Conservation (phyloP, 2,329 filamentous ascomycete species). For the Aspergillus unguis region DNA sequence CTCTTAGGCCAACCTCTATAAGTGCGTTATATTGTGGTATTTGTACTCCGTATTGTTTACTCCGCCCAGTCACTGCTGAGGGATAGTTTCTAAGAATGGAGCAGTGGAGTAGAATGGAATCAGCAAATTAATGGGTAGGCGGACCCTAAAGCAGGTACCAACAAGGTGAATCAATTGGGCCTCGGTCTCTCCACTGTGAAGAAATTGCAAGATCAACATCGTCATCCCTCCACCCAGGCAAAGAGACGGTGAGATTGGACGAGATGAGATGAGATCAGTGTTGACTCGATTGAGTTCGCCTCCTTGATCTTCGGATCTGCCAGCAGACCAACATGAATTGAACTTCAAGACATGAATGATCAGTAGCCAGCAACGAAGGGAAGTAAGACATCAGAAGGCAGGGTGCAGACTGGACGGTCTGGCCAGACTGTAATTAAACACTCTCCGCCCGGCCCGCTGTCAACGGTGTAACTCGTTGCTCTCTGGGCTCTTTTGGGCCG, state of each 20-base stretch:
- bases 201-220: constrained; percentile 15
- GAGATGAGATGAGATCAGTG: not conserved
- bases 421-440: constrained; percentile 14
- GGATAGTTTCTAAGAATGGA: constrained; percentile 18
- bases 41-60: too few species aligned
- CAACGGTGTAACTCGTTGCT: constrained; percentile 7
- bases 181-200: constrained; percentile 18
- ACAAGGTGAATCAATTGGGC: constrained; percentile 18
- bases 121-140: constrained; percentile 11
- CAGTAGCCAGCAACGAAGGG: not conserved
- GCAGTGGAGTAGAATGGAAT: constrained; percentile 15
- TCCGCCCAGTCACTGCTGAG: too few species aligned
- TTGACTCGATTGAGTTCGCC: not conserved
- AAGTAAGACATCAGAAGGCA: constrained; percentile 7
- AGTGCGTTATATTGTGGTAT: too few species aligned
- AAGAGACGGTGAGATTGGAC: not conserved
- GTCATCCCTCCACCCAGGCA: not conserved
- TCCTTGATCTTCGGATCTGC: not conserved
- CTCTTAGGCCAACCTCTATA: too few species aligned
- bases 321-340: too few species aligned
- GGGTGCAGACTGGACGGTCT: constrained; percentile 12
- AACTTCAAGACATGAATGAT: too few species aligned
- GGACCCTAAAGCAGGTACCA: constrained; percentile 23
- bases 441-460: constrained; percentile 6
- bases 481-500: not conserved